These are phyloP conservation scores for Astraeus odoratus DNA, from an alignment of 768 basidiomycete species.

Conservation along the genomic window DNA sequence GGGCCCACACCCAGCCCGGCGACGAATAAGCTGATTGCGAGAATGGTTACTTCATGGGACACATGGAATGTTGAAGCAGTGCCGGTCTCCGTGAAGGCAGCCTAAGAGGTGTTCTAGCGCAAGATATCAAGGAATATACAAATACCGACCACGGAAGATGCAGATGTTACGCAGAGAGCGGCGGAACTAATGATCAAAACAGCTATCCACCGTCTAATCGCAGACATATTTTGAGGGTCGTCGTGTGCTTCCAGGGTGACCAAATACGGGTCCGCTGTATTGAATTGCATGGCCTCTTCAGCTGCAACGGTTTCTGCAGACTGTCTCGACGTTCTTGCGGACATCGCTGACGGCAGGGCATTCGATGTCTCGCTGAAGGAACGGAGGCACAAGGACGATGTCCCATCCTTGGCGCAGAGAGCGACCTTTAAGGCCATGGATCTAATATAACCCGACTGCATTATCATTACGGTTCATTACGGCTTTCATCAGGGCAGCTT, in stretches of 20 bases:
- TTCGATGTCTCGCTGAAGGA: neutral
- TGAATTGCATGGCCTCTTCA: conserved; percentile 2
- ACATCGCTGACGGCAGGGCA: neutral
- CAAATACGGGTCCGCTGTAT: conserved; percentile 10
- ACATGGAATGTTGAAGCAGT: conserved; percentile 48
- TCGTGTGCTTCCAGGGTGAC: conserved; percentile 37
- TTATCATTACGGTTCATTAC: neutral
- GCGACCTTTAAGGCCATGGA: neutral
- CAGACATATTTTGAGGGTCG: conserved; percentile 35
- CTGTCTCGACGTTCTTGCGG: conserved; percentile 4
- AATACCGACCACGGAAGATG: conserved; percentile 47
- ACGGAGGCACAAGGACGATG: neutral
- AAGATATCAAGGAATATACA: neutral
- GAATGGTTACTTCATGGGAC: conserved; percentile 43
- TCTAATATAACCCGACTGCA: neutral
- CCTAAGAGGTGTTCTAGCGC: conserved; percentile 27
- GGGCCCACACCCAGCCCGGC: conserved; percentile 29
- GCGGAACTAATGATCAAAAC: conserved; percentile 41
- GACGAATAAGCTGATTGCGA: conserved; percentile 42
- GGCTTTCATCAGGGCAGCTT: neutral
- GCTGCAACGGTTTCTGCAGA: conserved; percentile 5
- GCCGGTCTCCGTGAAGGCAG: conserved; percentile 56
- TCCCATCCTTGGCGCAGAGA: neutral
- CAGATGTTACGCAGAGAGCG: conserved; percentile 46
- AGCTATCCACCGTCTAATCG: conserved; percentile 40